Evolutionary conservation across 495 filamentous ascomycete genomes (phyloP), one percentile per base, ranked within the genome.

Genomic region (Penicillium arizonense): DNA sequence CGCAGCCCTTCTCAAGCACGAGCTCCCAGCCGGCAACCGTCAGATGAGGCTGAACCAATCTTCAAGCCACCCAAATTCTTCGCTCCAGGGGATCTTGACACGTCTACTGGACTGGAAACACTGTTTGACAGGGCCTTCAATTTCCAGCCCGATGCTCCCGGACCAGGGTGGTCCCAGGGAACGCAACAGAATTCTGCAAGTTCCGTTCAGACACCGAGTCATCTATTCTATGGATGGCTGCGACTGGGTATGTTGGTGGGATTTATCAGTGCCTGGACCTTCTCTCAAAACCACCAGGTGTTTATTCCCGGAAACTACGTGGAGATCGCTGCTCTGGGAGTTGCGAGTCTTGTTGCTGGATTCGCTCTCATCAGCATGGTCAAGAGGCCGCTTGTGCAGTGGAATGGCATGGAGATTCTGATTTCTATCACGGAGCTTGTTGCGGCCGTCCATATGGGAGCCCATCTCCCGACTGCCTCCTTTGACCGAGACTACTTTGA

Each of bases 41-140:
- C 42, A 35, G 43, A 34, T 13, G 46, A 47, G 18, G 38, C 68
- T 12, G 64, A 72, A 46, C 36, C 70, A 34, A 57, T 71, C 14
- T 78, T 83, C 52, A 72, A 75, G 14, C 69, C 67, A 5, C 80
- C 77, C 0, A 77, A 63, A 24, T 82, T 85, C 63, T 82, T 83
- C 43, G 72, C 76, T 3, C 54, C 59, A 33, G 71, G 59, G 37
- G 74, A 77, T 47, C 60, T 75, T 41, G 57, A 61, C 32, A 67
- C 71, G 11, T 71, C 74, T 13, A 80, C 77, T 23, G 76, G 76
- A 16, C 61, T 82, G 9, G 77, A 80, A 59, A 66, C 57, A 32
- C 43, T 79, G 24, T 77, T 81, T 57, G 70, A 79, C 35, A 59
- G 55, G 20, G 62, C 69, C 2, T 81, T 81, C 49, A 69, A 62